Evolutionary conservation across 2,329 filamentous ascomycete species (phyloP), one percentile per base, ranked within the genome.

Genomic region (Fusarium sp.): DNA sequence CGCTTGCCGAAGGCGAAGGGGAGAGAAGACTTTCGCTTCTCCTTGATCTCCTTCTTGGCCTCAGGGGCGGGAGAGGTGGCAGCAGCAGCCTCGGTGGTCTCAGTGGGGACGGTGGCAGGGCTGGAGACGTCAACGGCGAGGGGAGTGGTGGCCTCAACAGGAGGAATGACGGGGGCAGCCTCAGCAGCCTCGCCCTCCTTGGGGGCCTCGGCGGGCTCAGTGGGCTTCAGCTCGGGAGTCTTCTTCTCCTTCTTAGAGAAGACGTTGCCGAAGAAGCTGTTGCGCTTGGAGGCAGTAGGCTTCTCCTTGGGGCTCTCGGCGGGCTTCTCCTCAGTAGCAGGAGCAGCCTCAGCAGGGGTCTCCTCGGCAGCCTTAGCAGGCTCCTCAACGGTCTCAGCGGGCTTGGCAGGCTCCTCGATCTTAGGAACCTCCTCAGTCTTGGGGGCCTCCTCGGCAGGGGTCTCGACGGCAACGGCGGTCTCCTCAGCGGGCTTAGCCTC

Each of bases 1-100:
- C 95, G 95, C 87, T 93, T 91, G 75, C 92, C 89, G 76, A 89
- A 90, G 75, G 88, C 89, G 81, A 96, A 96, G 53, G 86, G 85
- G 8, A 88, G 80, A 76, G 94, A 90, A 72, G 92, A 96, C 81
- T 89, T 89, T 80, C 93, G 92, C 91, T 96, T 97, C 81, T 88
- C 85, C 89, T 93, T 93, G 73, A 85, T 79, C 68, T 87, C 86
- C 81, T 88, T 88, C 80, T 87, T 87, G 61, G 82, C 72, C 81
- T 89, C 88, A 65, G 83, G 83, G 69, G 83, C 84, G 62, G 82
- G 78, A 25, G 81, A 73, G 33, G 76, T 68, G 31, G 76, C 77
- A 66, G 80, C 78, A 60, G 81, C 75, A 49, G 69, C 76, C 73
- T 87, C 85, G 4, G 82, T 79, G 20, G 80, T 80, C 78, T 87